These are phyloP conservation scores for Paratinospora sagittata DNA, from an alignment of 164 flowering plant species.

Conservation along the genomic window DNA sequence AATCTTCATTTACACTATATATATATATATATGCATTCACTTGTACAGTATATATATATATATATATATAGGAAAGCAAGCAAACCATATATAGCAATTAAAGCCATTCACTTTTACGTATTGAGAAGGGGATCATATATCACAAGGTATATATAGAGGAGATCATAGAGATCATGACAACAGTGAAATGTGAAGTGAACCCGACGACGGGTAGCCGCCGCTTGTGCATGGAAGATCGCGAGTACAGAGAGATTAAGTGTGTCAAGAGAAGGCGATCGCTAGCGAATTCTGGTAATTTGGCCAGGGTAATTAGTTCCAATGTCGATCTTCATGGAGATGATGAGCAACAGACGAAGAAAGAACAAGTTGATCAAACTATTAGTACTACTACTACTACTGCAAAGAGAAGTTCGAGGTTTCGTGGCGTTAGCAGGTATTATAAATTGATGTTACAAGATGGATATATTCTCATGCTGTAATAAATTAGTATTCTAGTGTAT, in stretches of 20 bases:
- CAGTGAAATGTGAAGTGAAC: slow-evolving; percentile 28
- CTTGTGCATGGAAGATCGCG: too few relatives aligned
- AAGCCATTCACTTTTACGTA: too few relatives aligned
- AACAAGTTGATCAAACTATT: slow-evolving; percentile 21
- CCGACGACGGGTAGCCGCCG: slow-evolving; percentile 19
- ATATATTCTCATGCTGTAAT: not conserved
- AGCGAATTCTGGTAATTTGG: too few relatives aligned
- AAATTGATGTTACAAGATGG: not conserved
- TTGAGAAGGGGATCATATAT: too few relatives aligned
- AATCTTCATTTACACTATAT: too few relatives aligned
- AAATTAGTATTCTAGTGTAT: not conserved
- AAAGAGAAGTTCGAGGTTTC: slow-evolving; percentile 57
- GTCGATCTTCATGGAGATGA: not conserved
- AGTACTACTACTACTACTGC: slow-evolving; percentile 24
- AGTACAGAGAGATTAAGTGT: slow-evolving; percentile 16
- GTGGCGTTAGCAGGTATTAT: slow-evolving; percentile 56
- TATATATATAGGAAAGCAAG: too few relatives aligned
- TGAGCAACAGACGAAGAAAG: slow-evolving; percentile 11
- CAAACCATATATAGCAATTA: too few relatives aligned
- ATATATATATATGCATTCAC: too few relatives aligned
- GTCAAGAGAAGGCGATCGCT: slow-evolving; percentile 38
- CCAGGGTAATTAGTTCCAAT: slow-evolving; percentile 13
- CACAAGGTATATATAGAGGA: too few relatives aligned
- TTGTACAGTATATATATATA: too few relatives aligned
- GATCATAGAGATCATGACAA: slow-evolving; percentile 1